phyloP scores from a whole-genome alignment of 208 protist species.

The Angomonas desouzai region DNA sequence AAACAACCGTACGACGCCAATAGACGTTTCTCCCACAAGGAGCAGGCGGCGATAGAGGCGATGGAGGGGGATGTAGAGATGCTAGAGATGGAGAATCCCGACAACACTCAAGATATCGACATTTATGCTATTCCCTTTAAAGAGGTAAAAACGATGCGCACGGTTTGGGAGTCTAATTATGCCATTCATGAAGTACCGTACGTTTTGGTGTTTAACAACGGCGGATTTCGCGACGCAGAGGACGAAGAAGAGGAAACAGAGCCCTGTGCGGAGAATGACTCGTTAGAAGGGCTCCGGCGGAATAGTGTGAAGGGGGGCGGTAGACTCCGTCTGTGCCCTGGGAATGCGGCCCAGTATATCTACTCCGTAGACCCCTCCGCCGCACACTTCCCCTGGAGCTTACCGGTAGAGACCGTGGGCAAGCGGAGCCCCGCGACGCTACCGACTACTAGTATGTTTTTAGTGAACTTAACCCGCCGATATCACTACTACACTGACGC shows the following conservation, averaged over 20 bases:
- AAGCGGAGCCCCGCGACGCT: neutral
- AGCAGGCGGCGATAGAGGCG: neutral
- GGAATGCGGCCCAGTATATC: neutral
- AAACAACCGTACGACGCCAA: neutral
- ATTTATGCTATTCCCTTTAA: neutral
- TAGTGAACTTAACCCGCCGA: neutral
- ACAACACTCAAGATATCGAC: neutral
- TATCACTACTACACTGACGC: neutral
- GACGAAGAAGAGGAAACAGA: neutral
- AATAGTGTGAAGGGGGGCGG: too few species aligned
- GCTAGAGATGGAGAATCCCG: neutral
- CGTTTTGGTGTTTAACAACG: constrained; percentile 2
- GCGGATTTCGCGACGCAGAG: neutral
- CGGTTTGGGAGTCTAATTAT: neutral
- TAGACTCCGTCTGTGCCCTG: too few species aligned
- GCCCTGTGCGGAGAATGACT: neutral
- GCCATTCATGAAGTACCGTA: neutral
- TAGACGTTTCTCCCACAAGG: neutral
- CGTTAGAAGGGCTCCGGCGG: too few species aligned
- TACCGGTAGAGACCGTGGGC: neutral
- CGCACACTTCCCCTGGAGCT: neutral
- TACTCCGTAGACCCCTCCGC: neutral
- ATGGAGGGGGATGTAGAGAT: constrained; percentile 1
- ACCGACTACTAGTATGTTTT: neutral
- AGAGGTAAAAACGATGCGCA: neutral